A percentile compares a stretch with the other conserved stretches of the same genome.
Conservation (phyloP, 441 rosid genomes). For the Euphorbia celastroides region DNA sequence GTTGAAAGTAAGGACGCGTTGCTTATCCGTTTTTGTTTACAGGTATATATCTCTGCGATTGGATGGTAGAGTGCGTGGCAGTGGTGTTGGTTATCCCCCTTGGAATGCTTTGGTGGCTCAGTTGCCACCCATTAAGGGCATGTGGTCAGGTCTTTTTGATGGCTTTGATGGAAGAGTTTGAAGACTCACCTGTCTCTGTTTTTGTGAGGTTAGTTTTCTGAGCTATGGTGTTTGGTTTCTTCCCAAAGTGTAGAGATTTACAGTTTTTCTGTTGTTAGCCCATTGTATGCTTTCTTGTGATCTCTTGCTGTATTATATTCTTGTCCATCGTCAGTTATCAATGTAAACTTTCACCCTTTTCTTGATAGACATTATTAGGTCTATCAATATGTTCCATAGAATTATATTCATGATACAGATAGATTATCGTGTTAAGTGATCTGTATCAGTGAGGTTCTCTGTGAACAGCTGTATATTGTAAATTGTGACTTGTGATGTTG, state of each 20-base stretch:
- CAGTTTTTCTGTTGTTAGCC: not conserved
- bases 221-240: not conserved
- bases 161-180: constrained; percentile 89
- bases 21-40: constrained; percentile 4
- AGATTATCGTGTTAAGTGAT: too few species aligned
- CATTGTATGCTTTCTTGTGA: too few species aligned
- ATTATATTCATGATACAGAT: too few species aligned
- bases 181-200: not conserved
- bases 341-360: constrained; percentile 3
- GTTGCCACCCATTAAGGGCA: constrained; percentile 80
- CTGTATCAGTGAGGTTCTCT: too few species aligned
- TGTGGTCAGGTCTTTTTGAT: constrained; percentile 90
- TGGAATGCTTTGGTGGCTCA: constrained; percentile 95
- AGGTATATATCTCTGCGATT: constrained; percentile 79
- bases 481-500: too few species aligned
- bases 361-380: not conserved
- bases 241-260: not conserved
- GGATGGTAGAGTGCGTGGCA: constrained; percentile 92
- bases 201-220: constrained; percentile 14
- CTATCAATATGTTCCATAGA: too few species aligned
- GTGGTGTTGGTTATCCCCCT: constrained; percentile 94
- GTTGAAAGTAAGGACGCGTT: not conserved
- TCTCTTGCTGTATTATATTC: not conserved
- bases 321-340: not conserved
- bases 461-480: not conserved